Evolutionary conservation across 345 rosid genomes (phyloP), one percentile per base, ranked within the genome.

Genomic region (Mangifera indica): DNA sequence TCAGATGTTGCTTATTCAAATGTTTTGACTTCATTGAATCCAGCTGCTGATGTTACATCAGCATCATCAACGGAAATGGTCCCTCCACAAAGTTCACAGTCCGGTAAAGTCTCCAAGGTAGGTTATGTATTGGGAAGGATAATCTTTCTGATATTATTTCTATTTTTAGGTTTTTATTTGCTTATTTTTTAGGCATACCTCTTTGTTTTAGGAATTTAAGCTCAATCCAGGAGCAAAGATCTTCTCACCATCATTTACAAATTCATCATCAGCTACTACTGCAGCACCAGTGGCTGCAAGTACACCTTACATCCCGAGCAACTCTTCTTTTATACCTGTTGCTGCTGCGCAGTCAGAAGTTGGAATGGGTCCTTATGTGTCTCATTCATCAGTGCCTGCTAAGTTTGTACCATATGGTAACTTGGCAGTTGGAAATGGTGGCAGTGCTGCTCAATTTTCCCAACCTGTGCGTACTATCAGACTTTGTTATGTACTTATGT

Each of bases 221-320:
- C 93, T 93, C 72, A 93, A 93, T 72, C 93, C 97, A 17, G 88
- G 76, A 65, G 98, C 98, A 70, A 88, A 88, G 80, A 71, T 74
- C 49, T 93, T 91, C 80, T 88, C 86, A 72, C 98, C 98, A 10
- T 80, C 93, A 73, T 85, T 76, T 78, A 74, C 82, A 25, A 84
- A 79, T 74, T 62, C 87, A 58, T 54, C 69, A 78, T 62, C 93
- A 20, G 82, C 85, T 2, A 76, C 74, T 72, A 59, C 83, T 44
- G 73, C 75, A 56, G 82, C 66, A 55, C 88, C 87, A 66, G 26
- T 82, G 61, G 74, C 70, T 63, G 77, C 85, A 79, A 85, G 83
- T 73, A 72, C 82, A 74, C 34, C 85, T 79, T 85, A 86, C 76
- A 34, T 84, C 17, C 89, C 90, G 61, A 83, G 77, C 77, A 81